These are phyloP conservation scores for Blastosporella zonata DNA, from an alignment of 1,284 basidiomycete species.

Conservation along the genomic window DNA sequence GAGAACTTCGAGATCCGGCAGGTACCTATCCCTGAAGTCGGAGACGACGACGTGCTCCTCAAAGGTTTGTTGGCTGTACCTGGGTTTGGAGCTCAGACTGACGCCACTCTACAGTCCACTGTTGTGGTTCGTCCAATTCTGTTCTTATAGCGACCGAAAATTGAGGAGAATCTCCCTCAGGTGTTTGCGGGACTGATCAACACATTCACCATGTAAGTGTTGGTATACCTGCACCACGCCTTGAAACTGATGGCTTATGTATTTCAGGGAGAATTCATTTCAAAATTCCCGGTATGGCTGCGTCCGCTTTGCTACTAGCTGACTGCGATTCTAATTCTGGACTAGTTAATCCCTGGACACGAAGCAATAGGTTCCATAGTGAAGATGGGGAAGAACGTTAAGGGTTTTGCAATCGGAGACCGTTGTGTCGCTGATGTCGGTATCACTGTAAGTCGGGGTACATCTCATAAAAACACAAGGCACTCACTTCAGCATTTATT, in stretches of 20 bases:
- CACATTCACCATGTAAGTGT: slow-evolving; percentile 24
- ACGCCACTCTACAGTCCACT: slow-evolving; percentile 33
- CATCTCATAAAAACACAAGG: neutral
- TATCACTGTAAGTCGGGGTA: slow-evolving; percentile 38
- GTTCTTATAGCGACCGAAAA: neutral
- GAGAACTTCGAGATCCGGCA: slow-evolving; percentile 47
- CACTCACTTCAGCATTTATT: slow-evolving; percentile 1
- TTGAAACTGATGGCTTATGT: neutral
- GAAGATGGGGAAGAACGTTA: slow-evolving; percentile 66
- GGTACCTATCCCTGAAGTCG: slow-evolving; percentile 53
- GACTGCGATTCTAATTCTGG: neutral
- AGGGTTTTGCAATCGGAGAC: slow-evolving; percentile 64
- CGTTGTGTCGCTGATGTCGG: slow-evolving; percentile 71
- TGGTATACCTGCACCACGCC: neutral
- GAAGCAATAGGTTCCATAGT: slow-evolving; percentile 70
- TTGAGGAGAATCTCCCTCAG: slow-evolving; percentile 25
- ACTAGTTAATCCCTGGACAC: slow-evolving; percentile 68
- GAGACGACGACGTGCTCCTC: slow-evolving; percentile 57
- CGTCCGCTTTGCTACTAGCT: neutral
- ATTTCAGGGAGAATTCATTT: slow-evolving; percentile 25
- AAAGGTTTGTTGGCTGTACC: slow-evolving; percentile 40
- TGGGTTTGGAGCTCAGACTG: neutral
- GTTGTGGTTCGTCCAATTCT: slow-evolving; percentile 39
- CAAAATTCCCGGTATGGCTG: slow-evolving; percentile 23
- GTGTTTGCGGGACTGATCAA: slow-evolving; percentile 69